These are phyloP conservation scores for Aureobasidium lini DNA, from an alignment of 2,329 filamentous ascomycete species.

Conservation along the genomic window DNA sequence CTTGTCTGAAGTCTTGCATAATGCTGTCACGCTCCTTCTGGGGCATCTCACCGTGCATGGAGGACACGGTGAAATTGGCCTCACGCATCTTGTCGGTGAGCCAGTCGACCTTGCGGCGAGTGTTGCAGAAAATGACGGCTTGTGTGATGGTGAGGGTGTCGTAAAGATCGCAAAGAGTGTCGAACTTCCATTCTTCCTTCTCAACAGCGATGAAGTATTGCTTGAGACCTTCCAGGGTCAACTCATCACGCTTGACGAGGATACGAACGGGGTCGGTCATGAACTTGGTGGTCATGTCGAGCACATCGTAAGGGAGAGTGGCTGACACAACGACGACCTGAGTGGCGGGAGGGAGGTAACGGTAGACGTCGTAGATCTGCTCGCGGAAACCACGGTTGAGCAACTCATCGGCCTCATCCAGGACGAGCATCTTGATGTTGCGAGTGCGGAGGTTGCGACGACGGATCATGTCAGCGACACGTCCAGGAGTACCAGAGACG, in stretches of 20 bases:
- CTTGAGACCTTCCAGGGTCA: conserved; percentile 95
- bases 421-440: conserved; percentile 71
- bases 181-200: conserved; percentile 99
- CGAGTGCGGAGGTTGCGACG: conserved; percentile 64
- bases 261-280: conserved; percentile 98
- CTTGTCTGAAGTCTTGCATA: conserved; percentile 98
- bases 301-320: conserved; percentile 92
- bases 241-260: conserved; percentile 94
- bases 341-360: conserved; percentile 89
- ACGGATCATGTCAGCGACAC: conserved; percentile 80
- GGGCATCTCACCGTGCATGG: conserved; percentile 99
- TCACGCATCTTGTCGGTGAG: conserved; percentile 98
- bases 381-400: conserved; percentile 94
- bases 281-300: conserved; percentile 99
- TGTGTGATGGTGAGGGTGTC: conserved; percentile 98
- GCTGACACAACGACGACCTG: conserved; percentile 98
- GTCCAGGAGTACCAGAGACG: conserved; percentile 93
- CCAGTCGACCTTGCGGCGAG: conserved; percentile 98
- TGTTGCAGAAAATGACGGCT: conserved; percentile 99
- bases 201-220: conserved; percentile 99
- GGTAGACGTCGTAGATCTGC: conserved; percentile 98
- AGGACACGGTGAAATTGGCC: conserved; percentile 95
- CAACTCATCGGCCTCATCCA: conserved; percentile 69
- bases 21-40: conserved; percentile 97
- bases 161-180: conserved; percentile 96